Evolutionary conservation across 2,329 filamentous ascomycete species (phyloP), one percentile per base, ranked within the genome.

Genomic region (Albophoma yamanashiensis): DNA sequence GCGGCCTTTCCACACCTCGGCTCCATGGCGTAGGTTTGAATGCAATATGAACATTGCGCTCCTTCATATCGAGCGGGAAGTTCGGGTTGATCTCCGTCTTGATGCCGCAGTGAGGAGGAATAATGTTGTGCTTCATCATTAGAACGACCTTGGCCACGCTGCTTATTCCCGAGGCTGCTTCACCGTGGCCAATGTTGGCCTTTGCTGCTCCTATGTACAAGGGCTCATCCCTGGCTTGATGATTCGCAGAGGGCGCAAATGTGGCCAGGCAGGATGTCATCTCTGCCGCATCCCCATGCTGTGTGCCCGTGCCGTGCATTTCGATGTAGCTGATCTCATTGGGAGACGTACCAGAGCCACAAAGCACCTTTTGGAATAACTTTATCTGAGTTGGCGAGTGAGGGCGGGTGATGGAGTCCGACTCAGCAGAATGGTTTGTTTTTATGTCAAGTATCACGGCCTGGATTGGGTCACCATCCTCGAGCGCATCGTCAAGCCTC

Each of bases 241-340:
- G 73, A 76, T 75, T 38, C 0, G 80, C 79, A 62, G 40, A 20
- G n/a, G 40, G 40, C n/a, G 40, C 40, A 20, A 82, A 84, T 12
- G 79, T 75, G 58, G 78, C 73, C 3, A 87, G 84, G 0, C 88
- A 91, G 1, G 83, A 78, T n/a, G n/a, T n/a, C 88, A 94, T 93
- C 71, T 96, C 92, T 1, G 85, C 88, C 2, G 86, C 87, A 68
- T 96, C 92, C 59, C 91, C 92, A 43, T 89, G 91, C 71, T 95
- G 91, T 0, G 92, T 96, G 38, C 92, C 92, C 40, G 40, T 42
- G 7, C 40, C 92, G 71, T 96, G 92, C 85, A 95, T 91, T 73
- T 96, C 92, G 3, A 96, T 88, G 66, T 94, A 95, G 71, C 86
- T 85, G 36, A 96, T 82, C 60, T n/a, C n/a, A n/a, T n/a, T n/a